A percentile compares a stretch with the other conserved stretches of the same genome.
These are phyloP conservation scores for Beauveria brongniartii DNA, from an alignment of 2,329 filamentous ascomycete species.

Conservation along the genomic window DNA sequence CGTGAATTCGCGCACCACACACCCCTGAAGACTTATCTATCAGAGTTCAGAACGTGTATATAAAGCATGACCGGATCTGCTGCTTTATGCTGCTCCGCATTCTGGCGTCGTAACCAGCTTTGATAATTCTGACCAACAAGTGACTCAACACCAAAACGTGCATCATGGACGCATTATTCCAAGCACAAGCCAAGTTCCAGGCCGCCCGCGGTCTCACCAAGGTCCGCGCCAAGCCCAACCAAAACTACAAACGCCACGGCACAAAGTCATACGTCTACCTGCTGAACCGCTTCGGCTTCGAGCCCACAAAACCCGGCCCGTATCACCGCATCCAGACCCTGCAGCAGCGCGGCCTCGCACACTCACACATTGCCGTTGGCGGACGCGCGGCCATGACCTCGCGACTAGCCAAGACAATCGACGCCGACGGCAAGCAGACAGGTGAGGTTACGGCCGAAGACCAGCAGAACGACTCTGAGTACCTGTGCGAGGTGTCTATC, in stretches of 20 bases:
- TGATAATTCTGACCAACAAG: too few species aligned
- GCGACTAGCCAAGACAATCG: neutral
- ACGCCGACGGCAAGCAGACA: neutral
- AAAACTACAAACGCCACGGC: constrained; percentile 6
- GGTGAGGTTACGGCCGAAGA: constrained; percentile 7
- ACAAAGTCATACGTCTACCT: constrained; percentile 9
- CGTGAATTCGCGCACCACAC: too few species aligned
- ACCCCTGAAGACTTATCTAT: too few species aligned
- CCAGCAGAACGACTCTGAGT: constrained; percentile 10
- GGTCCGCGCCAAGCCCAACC: constrained; percentile 4
- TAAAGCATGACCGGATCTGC: neutral
- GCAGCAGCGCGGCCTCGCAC: constrained; percentile 2
- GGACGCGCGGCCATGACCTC: neutral
- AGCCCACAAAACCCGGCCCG: constrained; percentile 2
- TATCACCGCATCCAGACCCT: neutral
- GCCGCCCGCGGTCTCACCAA: constrained; percentile 1
- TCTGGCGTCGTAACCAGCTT: too few species aligned
- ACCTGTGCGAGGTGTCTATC: constrained; percentile 1
- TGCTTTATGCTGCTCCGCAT: too few species aligned
- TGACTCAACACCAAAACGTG: neutral
- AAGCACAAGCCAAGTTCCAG: constrained; percentile 8
- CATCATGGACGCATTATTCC: constrained; percentile 3
- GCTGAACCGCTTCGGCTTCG: constrained; percentile 7
- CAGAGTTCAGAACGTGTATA: neutral
- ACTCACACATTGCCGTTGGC: constrained; percentile 2